Conservation (phyloP, 1,284 basidiomycete genomes). For the Trichosporon sp. region DNA sequence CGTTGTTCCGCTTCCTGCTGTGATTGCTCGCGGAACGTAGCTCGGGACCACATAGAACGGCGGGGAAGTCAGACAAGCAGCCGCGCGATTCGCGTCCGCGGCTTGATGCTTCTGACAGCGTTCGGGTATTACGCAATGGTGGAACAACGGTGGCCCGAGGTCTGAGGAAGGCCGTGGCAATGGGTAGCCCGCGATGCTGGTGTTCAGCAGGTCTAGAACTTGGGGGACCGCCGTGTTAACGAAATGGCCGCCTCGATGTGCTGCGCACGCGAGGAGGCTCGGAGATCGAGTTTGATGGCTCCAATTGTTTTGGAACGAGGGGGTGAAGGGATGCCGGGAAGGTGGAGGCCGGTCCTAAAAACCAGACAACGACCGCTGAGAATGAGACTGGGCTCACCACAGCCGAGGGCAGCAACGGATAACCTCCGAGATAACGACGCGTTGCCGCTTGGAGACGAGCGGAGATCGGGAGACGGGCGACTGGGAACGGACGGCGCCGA, state of each 20-base stretch:
- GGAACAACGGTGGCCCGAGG: background rate
- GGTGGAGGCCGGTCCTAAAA: background rate
- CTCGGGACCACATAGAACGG: background rate
- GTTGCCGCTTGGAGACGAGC: slow-evolving; percentile 8
- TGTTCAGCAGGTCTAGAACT: background rate
- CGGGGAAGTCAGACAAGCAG: background rate
- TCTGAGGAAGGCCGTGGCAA: background rate
- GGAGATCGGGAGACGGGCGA: background rate
- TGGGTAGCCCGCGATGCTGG: background rate
- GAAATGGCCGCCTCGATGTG: background rate
- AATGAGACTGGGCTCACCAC: background rate
- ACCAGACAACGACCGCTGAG: background rate
- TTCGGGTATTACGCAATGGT: background rate
- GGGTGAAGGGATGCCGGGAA: background rate
- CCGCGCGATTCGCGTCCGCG: background rate
- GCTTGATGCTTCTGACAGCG: background rate
- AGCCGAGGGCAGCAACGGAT: background rate
- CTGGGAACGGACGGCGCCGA: background rate
- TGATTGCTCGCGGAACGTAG: background rate
- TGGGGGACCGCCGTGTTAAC: background rate
- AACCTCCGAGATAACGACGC: background rate
- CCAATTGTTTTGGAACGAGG: slow-evolving; percentile 14
- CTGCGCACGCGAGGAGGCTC: background rate
- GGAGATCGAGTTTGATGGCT: slow-evolving; percentile 14
- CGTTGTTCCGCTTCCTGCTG: background rate